Evolutionary conservation across 257 asterid genomes (phyloP), one percentile per base, ranked within the genome.

Genomic region (Solanum phureja): DNA sequence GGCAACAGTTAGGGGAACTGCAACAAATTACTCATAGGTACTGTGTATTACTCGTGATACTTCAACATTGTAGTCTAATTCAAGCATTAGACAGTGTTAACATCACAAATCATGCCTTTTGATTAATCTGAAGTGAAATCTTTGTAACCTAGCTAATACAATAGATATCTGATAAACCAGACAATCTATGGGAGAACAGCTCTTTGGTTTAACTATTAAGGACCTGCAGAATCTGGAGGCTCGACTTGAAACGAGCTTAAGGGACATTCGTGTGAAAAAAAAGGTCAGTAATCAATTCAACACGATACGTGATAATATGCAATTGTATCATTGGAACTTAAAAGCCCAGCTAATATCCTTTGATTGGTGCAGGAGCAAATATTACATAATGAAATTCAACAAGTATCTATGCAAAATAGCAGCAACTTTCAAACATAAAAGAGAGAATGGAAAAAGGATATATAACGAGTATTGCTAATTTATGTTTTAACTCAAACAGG

Each of bases 171-270:
- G 34, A 72, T 27, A 86, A 73, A 34, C 44, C 27, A 87, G 86
- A 77, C 86, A 87, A 79, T 7, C 62, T 18, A 49, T 75, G 75
- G 88, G 86, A 79, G 86, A 87, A 77, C 46, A 62, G 5, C 86
- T 87, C 4, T 87, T 19, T 62, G 49, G 82, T 23, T 76, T 87
- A 33, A 74, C 86, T 40, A 21, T 35, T 40, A 64, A 38, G 56
- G 86, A 87, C 49, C 88, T 72, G 16, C 83, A 72, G n/a, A 72
- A 72, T 86, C 38, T 86, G 82, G 88, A 86, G 66, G 38, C 23
- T 44, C 60, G 35, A 58, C 62, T 77, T 23, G 88, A 77, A n/a
- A 29, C 21, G 4, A 87, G 86, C 40, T 24, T 87, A 64, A 76
- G 83, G 33, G 19, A 68, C 2, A 35, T 77, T 66, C 86, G 86